Base-by-base conservation (phyloP, 768 basidiomycete genomes). In the Calocybe indica region DNA sequence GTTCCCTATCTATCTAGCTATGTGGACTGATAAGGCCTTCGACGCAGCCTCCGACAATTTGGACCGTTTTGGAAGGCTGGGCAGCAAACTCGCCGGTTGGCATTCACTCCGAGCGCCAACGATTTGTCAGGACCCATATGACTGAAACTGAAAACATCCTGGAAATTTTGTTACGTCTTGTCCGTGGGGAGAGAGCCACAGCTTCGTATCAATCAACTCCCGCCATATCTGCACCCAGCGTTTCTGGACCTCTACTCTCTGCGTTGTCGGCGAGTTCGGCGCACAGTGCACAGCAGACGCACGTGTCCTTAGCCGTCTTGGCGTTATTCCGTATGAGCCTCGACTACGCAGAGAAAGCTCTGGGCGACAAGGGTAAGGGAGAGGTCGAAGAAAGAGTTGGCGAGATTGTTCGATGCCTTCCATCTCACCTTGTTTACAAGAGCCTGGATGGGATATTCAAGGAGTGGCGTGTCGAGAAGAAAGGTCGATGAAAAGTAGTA, bases 361-460 rank as follows among this genome's bases (percentile, higher is more conserved):
- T 61, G 15, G 85, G 75, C 43, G 82, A 79, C 53, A 76, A 81
- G 63, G 85, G 84, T 10, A 85, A 82, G 63, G 60, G 51, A 5
- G 85, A 90, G 62, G 83, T 84, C 1, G 86, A 92, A 62, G 80
- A 80, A 54, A 76, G 79, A 49, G 74, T 92, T 32, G 86, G 88
- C 12, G 93, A 97, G 67, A 90, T 99, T 55, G 86, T 99, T 51
- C 76, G 91, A 58, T 86, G 82, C 60, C 62, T 99, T 52, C 95
- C 96, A 31, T 82, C 83, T 30, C 86, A 91, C 62, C 70, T 95
- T 55, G 77, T 94, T 51, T 88, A 90, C 69, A 90, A 90, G 68
- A 90, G 88, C 59, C 64, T 97, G 62, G 96, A 99, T 66, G 88
- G 89, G 30, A 88, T 97, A 58, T 97, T 93, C 70, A 90, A 89